phyloP scores from a whole-genome alignment of 2,329 filamentous ascomycete genomes.

The Aspergillus pseudotamarii region DNA sequence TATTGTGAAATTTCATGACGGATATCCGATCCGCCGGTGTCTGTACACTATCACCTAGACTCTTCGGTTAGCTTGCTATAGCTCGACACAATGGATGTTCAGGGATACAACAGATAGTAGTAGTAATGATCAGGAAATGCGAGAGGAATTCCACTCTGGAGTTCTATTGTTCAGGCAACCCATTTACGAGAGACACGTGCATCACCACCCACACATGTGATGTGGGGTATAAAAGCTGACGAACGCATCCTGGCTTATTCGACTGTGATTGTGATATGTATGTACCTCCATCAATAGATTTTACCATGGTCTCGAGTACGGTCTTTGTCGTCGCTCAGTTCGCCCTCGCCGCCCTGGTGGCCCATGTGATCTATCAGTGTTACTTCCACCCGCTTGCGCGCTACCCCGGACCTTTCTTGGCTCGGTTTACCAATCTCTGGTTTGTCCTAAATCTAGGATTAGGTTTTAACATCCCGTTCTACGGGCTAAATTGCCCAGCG shows the following conservation, averaged over 20 bases:
- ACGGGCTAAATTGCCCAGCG: neutral
- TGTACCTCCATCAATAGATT: too few relatives aligned
- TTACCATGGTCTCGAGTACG: neutral
- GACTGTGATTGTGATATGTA: too few relatives aligned
- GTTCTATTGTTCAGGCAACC: neutral
- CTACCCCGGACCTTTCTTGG: conserved; percentile 66
- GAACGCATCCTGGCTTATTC: neutral
- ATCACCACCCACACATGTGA: neutral
- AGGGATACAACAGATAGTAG: too few relatives aligned
- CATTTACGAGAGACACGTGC: neutral
- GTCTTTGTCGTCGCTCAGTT: neutral
- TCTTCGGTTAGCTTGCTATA: neutral
- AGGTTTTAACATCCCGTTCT: too few relatives aligned
- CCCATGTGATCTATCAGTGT: conserved; percentile 16
- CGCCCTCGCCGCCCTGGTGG: conserved; percentile 1
- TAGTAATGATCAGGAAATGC: too few relatives aligned
- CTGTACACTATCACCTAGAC: neutral
- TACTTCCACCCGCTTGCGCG: conserved; percentile 61
- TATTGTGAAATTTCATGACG: too few relatives aligned
- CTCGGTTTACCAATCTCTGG: conserved; percentile 31
- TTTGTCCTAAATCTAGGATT: conserved; percentile 5
- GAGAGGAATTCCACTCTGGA: too few relatives aligned
- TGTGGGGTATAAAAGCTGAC: neutral
- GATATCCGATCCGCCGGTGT: too few relatives aligned
- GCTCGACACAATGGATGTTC: neutral